Base-by-base conservation (phyloP, 352 stramenopile species). In the Globisporangium uncinulatum region DNA sequence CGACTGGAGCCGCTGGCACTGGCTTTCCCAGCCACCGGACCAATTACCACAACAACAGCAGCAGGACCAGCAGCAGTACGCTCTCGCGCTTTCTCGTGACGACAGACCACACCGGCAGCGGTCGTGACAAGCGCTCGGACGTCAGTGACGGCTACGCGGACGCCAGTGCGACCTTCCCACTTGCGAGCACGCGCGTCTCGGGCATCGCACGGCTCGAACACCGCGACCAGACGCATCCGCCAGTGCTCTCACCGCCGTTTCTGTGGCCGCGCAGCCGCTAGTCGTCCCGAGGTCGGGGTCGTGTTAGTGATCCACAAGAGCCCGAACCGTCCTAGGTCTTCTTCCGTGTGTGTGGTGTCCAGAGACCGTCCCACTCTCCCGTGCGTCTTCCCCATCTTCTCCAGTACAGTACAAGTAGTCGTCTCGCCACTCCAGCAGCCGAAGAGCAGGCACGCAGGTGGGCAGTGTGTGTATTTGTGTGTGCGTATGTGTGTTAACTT, bases 1-100 rank as follows among this genome's bases (percentile, higher is more conserved):
- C 43, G 43, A 29, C 11, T 10, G 43, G 24, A 29, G 24, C 24
- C 24, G 24, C 24, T 29, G 24, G 24, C 2, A 29, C 24, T 29
- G 24, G 24, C 24, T 29, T 14, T 11, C 21, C 6, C 19, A n/a
- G 15, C 15, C 42, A n/a, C 24, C 24, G 14, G 14, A 19, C 43
- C 62, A 45, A 56, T 57, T 17, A 34, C 48, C 34, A 73, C 50
- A 46, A 55, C 46, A 24, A 65, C 57, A 2, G 49, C 54, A 60
- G 32, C 24, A 6, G 50, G 24, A 29, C 24, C 50, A 37, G 43
- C 9, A 24, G 65, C 20, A 57, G 61, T 36, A 86, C 75, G 31
- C 62, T 86, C 15, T 86, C 80, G 56, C 81, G 79, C 49, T 89
- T 82, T 63, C 81, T 90, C 66, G 76, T 74, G 4, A 32, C 34